phyloP scores from a whole-genome alignment of 2,329 filamentous ascomycete genomes.

The Aureobasidium sp. region DNA sequence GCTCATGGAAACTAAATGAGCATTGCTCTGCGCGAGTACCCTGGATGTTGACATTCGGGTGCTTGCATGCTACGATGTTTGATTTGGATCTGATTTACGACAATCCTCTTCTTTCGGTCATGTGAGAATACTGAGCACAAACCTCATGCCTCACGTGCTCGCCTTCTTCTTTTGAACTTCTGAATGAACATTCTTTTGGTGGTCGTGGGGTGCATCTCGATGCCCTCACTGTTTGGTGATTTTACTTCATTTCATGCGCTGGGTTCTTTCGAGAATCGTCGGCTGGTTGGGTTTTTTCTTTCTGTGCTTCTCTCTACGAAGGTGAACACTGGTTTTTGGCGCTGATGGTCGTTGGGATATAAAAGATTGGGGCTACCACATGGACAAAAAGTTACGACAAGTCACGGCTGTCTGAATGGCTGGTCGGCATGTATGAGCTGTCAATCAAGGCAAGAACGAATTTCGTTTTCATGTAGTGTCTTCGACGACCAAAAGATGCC shows the following conservation, averaged over 20 bases:
- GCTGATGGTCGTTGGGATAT: constrained; percentile 10
- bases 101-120: constrained; percentile 11
- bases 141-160: background rate
- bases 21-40: background rate
- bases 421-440: background rate
- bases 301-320: background rate
- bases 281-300: background rate
- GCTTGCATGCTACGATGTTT: constrained; percentile 1
- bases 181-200: constrained; percentile 12
- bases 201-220: constrained; percentile 1
- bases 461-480: constrained; percentile 1
- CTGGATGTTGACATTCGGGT: constrained; percentile 15
- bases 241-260: background rate
- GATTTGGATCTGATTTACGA: constrained; percentile 13
- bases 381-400: background rate
- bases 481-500: constrained; percentile 12
- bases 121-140: background rate
- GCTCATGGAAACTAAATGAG: constrained; percentile 19
- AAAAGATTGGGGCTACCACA: constrained; percentile 2
- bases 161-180: constrained; percentile 6
- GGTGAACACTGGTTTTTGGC: background rate
- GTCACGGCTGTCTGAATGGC: background rate
- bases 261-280: constrained; percentile 1
- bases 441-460: constrained; percentile 3
- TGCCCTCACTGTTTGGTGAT: constrained; percentile 1